phyloP scores from a whole-genome alignment of 768 basidiomycete genomes.

The Lactifluus subvellereus region DNA sequence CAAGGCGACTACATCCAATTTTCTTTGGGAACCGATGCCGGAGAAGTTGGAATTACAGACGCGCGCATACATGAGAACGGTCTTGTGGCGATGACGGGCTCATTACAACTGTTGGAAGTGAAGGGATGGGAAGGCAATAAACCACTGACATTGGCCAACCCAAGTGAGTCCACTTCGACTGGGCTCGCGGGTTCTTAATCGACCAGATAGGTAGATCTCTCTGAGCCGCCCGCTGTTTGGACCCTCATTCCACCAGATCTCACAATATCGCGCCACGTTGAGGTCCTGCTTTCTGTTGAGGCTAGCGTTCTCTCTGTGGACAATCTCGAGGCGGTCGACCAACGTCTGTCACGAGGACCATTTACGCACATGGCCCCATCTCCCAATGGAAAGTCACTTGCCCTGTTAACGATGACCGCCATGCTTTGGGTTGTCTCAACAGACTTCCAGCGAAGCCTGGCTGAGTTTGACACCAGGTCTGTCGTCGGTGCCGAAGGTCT shows the following conservation, averaged over 20 bases:
- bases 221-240: conserved; percentile 80
- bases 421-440: conserved; percentile 91
- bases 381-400: conserved; percentile 90
- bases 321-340: conserved; percentile 83
- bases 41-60: conserved; percentile 77
- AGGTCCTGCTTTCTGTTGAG: conserved; percentile 80
- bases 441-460: conserved; percentile 84
- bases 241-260: conserved; percentile 84
- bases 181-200: conserved; percentile 4
- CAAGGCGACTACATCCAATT: conserved; percentile 82
- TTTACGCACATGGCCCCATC: conserved; percentile 85
- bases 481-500: conserved; percentile 50
- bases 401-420: conserved; percentile 67
- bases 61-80: conserved; percentile 85
- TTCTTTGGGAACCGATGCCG: conserved; percentile 76
- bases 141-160: conserved; percentile 64
- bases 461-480: conserved; percentile 72
- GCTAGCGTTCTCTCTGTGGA: conserved; percentile 80
- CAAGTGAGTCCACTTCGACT: conserved; percentile 47
- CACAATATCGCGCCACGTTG: conserved; percentile 83
- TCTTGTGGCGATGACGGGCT: conserved; percentile 76
- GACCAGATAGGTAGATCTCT: conserved; percentile 44
- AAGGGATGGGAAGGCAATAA: conserved; percentile 83
- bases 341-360: conserved; percentile 81
- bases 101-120: conserved; percentile 73